Evolutionary conservation across 1,284 basidiomycete genomes (phyloP).

Genomic region (Irpex sp.): DNA sequence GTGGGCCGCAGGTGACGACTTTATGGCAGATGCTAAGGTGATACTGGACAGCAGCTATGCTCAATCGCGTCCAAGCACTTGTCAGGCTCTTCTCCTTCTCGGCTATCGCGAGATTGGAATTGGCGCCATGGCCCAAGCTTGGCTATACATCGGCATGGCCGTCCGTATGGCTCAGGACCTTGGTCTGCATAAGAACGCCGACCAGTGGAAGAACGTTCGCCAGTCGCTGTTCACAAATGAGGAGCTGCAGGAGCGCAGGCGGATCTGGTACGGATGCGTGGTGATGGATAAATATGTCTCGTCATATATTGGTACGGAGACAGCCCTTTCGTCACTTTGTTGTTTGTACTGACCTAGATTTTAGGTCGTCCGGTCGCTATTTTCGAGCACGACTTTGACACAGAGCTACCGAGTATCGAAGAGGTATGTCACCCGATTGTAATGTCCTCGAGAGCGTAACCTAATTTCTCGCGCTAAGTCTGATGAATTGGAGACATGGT

Average conservation of each 20-base stretch:
- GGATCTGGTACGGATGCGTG: conserved; percentile 82
- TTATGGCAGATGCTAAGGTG: conserved; percentile 64
- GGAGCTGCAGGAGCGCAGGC: conserved; percentile 70
- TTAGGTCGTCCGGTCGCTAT: conserved; percentile 72
- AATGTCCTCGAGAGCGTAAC: not conserved
- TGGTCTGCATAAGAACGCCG: conserved; percentile 79
- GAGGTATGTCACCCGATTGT: conserved; percentile 43
- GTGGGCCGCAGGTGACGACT: conserved; percentile 81
- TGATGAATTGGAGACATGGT: conserved; percentile 65
- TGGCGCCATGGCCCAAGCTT: conserved; percentile 84
- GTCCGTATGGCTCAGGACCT: conserved; percentile 85
- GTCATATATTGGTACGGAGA: conserved; percentile 64
- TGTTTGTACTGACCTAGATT: not conserved
- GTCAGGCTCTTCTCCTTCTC: conserved; percentile 75
- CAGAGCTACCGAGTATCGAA: conserved; percentile 59
- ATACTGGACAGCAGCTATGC: conserved; percentile 69
- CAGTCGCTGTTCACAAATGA: conserved; percentile 57
- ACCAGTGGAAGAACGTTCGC: conserved; percentile 64
- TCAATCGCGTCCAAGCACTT: conserved; percentile 61
- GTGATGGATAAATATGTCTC: conserved; percentile 80
- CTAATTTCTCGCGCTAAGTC: conserved; percentile 29
- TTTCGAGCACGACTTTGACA: conserved; percentile 80
- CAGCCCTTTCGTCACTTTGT: not conserved
- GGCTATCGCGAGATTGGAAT: conserved; percentile 83
- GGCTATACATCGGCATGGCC: conserved; percentile 79